Evolutionary conservation across 2,329 filamentous ascomycete species (phyloP).

Genomic region (Epichloe uncinata): DNA sequence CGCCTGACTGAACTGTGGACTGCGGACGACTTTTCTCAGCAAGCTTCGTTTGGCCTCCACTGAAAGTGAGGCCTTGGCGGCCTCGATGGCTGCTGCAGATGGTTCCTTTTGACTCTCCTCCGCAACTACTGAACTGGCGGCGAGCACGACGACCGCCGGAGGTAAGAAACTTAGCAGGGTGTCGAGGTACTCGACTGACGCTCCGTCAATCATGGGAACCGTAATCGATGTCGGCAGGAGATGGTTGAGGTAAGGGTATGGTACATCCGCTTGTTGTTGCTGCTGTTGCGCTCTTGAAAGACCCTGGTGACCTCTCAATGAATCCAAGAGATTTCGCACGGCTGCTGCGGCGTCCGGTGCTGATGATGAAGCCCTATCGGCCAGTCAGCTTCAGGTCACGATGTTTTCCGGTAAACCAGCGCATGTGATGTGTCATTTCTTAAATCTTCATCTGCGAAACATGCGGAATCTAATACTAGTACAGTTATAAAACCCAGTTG

Average conservation of each 20-base stretch:
- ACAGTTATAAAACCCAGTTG: constrained; percentile 13
- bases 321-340: constrained; percentile 80
- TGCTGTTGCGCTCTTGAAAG: constrained; percentile 23
- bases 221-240: constrained; percentile 69
- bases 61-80: constrained; percentile 61
- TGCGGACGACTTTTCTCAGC: constrained; percentile 68
- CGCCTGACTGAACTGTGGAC: constrained; percentile 84
- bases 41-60: constrained; percentile 67
- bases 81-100: constrained; percentile 52
- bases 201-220: constrained; percentile 56
- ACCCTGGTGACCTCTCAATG: constrained; percentile 48
- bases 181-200: constrained; percentile 55
- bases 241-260: constrained; percentile 75
- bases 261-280: constrained; percentile 32
- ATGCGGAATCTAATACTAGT: constrained; percentile 15
- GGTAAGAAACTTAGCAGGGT: constrained; percentile 67
- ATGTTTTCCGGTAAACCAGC: background rate
- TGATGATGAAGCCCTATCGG: constrained; percentile 43
- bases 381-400: constrained; percentile 27
- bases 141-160: constrained; percentile 61
- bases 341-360: constrained; percentile 58
- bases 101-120: constrained; percentile 49
- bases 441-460: constrained; percentile 13
- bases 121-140: constrained; percentile 47
- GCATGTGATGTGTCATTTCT: constrained; percentile 8